phyloP scores from a whole-genome alignment of 1,139 yeast genomes.

The Chernovozyma sophiae-reginae region DNA sequence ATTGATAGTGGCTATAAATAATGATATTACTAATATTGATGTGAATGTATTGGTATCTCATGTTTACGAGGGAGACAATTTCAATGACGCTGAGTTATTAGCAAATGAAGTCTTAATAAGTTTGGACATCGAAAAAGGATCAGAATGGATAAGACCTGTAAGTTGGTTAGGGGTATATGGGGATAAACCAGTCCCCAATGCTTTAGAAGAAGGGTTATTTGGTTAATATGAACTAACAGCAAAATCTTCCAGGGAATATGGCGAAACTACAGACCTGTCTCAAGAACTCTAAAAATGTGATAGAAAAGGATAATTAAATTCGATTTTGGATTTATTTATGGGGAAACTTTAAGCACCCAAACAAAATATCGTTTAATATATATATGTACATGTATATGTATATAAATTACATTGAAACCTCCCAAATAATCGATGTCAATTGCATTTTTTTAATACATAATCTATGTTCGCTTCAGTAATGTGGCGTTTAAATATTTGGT shows the following conservation, averaged over 20 bases:
- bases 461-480: background rate
- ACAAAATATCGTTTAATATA: no score
- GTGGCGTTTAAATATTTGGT: slow-evolving; percentile 1
- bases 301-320: no score
- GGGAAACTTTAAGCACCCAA: no score
- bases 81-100: slow-evolving; percentile 60
- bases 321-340: no score
- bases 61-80: slow-evolving; percentile 89
- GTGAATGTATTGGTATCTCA: slow-evolving; percentile 37
- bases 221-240: no score
- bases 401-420: no score
- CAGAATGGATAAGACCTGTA: slow-evolving; percentile 50
- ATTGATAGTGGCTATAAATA: slow-evolving; percentile 7
- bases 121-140: slow-evolving; percentile 12
- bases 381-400: no score
- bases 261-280: no score
- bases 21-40: slow-evolving; percentile 10
- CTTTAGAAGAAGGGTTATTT: slow-evolving; percentile 75
- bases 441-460: no score
- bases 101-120: slow-evolving; percentile 36
- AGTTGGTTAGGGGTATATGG: slow-evolving; percentile 92
- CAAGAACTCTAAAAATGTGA: no score
- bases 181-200: slow-evolving; percentile 56
- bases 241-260: no score
- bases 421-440: no score